Percentiles rank a stretch among this genome's conserved stretches.
These are phyloP conservation scores for Trametes cubensis DNA, from an alignment of 768 basidiomycete species.

Conservation along the genomic window DNA sequence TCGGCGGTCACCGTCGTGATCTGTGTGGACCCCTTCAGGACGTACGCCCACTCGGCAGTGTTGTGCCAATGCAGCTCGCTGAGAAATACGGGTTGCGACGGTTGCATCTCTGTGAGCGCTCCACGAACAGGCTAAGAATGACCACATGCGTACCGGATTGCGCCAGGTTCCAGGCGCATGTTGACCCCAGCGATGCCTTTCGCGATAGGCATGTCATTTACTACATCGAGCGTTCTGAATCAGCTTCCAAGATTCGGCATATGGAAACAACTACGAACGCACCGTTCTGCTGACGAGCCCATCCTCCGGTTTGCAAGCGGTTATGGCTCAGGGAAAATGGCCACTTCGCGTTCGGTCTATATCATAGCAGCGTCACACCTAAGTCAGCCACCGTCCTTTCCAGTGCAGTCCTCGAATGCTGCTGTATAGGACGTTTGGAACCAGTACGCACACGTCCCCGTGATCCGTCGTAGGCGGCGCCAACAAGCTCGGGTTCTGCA, in stretches of 20 bases:
- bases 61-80: slow-evolving; percentile 40
- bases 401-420: neutral
- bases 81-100: no score
- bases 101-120: neutral
- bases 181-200: slow-evolving; percentile 40
- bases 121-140: no score
- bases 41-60: slow-evolving; percentile 36
- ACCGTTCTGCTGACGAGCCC: slow-evolving; percentile 62
- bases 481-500: slow-evolving; percentile 37
- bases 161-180: slow-evolving; percentile 38
- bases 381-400: neutral
- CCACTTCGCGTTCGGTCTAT: slow-evolving; percentile 57
- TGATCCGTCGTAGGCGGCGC: slow-evolving; percentile 39
- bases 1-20: slow-evolving; percentile 51
- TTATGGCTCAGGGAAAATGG: slow-evolving; percentile 58
- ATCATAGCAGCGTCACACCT: no score
- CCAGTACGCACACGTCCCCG: slow-evolving; percentile 35
- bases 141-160: slow-evolving; percentile 27
- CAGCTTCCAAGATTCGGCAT: neutral
- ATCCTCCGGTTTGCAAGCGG: slow-evolving; percentile 59
- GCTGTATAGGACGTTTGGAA: neutral
- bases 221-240: slow-evolving; percentile 31
- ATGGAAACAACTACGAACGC: slow-evolving; percentile 4
- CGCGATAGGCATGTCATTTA: slow-evolving; percentile 52
- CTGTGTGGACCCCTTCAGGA: slow-evolving; percentile 38